Evolutionary conservation across 2,329 filamentous ascomycete species (phyloP).

Genomic region (Penicillium sp.): DNA sequence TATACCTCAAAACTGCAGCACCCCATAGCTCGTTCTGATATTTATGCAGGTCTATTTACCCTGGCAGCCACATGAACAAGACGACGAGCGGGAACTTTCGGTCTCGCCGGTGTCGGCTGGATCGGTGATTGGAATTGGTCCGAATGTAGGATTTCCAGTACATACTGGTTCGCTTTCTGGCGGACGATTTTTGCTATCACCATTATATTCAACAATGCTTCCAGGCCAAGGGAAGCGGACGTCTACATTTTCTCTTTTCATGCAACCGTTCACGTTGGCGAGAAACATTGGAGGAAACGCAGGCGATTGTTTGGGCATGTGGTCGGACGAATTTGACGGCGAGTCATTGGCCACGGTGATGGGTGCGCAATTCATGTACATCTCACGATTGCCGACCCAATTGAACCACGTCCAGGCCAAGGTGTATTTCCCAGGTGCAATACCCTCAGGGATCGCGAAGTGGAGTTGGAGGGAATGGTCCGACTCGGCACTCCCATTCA

Average conservation of each 20-base stretch:
- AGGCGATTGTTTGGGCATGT: neutral
- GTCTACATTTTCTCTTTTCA: neutral
- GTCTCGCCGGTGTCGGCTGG: neutral
- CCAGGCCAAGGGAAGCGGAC: neutral
- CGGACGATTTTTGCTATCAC: too few species aligned
- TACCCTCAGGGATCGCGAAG: neutral
- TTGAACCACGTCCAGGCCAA: slow-evolving; percentile 75
- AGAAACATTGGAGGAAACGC: neutral
- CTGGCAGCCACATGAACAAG: too few species aligned
- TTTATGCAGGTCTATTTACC: neutral
- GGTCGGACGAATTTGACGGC: neutral
- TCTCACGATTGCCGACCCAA: slow-evolving; percentile 68
- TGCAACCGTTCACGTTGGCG: neutral
- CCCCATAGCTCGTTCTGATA: neutral
- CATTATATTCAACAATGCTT: too few species aligned
- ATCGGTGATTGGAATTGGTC: neutral
- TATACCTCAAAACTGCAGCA: neutral
- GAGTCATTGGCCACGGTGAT: slow-evolving; percentile 28
- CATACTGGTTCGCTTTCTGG: neutral
- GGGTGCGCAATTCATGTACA: too few species aligned
- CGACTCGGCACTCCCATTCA: neutral
- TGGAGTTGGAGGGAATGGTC: neutral
- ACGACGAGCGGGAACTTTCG: neutral
- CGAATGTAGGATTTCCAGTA: neutral
- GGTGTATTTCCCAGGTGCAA: neutral